Conservation (phyloP, 805 yeast genomes). For the Hermanozyma aechmeae region DNA sequence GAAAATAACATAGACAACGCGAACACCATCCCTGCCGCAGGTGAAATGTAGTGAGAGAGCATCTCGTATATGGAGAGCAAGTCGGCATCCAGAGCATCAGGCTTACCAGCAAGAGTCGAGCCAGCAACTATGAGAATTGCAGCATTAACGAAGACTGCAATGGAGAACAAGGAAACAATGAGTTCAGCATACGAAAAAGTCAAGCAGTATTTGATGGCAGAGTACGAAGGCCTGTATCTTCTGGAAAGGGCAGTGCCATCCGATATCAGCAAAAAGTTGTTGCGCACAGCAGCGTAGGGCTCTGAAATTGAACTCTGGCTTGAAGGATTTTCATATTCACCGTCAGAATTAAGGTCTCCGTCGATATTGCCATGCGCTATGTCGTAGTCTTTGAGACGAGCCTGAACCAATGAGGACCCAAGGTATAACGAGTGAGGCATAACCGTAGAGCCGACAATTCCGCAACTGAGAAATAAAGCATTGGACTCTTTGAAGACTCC, state of each 20-base stretch:
- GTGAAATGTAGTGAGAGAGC: conserved; percentile 34
- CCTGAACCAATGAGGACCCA: conserved; percentile 36
- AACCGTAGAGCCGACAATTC: conserved; percentile 38
- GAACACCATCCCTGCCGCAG: conserved; percentile 36
- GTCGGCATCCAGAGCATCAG: conserved; percentile 39
- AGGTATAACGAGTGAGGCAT: conserved; percentile 39
- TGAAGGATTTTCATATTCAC: not conserved
- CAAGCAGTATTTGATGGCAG: conserved; percentile 33
- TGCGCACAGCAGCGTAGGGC: conserved; percentile 9
- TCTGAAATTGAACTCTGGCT: conserved; percentile 1
- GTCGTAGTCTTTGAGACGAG: conserved; percentile 34
- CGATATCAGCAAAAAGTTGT: conserved; percentile 14
- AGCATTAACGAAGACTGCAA: conserved; percentile 37
- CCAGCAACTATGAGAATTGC: conserved; percentile 39
- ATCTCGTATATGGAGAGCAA: conserved; percentile 35
- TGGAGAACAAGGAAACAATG: conserved; percentile 28
- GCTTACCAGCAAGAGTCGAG: conserved; percentile 29
- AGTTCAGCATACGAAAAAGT: conserved; percentile 31
- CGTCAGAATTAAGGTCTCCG: conserved; percentile 2
- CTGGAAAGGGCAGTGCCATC: conserved; percentile 20
- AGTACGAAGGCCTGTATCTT: conserved; percentile 32
- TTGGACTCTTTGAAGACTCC: conserved; percentile 23
- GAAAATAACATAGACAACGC: conserved; percentile 38
- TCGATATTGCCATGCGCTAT: conserved; percentile 17
- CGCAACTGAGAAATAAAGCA: conserved; percentile 35